Conservation (phyloP, 2,329 filamentous ascomycete species). For the Talaromyces sp. region DNA sequence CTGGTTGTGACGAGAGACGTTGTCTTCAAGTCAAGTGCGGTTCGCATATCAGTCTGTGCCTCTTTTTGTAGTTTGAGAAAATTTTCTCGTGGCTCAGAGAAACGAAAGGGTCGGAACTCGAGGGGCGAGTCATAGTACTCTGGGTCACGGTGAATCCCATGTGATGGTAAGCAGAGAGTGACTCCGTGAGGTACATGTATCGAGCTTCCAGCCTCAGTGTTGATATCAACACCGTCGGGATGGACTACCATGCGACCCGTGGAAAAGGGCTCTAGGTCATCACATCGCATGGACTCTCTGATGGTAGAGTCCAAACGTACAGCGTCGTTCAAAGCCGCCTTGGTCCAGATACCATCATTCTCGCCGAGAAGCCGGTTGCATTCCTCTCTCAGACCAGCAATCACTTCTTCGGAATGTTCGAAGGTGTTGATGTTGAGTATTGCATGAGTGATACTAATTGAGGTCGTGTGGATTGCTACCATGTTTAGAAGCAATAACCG, state of each 20-base stretch:
- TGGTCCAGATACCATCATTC: conserved; percentile 3
- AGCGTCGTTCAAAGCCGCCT: background rate
- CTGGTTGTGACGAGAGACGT: conserved; percentile 51
- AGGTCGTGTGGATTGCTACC: conserved; percentile 9
- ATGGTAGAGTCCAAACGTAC: conserved; percentile 6
- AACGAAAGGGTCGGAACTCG: conserved; percentile 2
- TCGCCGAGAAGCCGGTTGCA: background rate
- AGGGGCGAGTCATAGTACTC: background rate
- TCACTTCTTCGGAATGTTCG: background rate
- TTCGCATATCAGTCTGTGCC: background rate
- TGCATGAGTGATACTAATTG: conserved; percentile 6
- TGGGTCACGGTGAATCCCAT: conserved; percentile 3
- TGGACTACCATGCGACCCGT: background rate
- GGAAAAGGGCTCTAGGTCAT: conserved; percentile 6
- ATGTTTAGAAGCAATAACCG: background rate
- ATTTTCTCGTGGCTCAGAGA: background rate
- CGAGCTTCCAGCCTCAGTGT: background rate
- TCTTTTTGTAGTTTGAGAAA: background rate
- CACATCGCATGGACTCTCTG: conserved; percentile 6
- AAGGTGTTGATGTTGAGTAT: conserved; percentile 4
- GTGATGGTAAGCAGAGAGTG: conserved; percentile 3
- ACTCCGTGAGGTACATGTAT: background rate
- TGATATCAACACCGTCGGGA: background rate
- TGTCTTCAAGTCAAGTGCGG: background rate
- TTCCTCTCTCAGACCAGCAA: background rate